These are phyloP conservation scores for Cytospora leucostoma DNA, from an alignment of 2,329 filamentous ascomycete species.

Conservation along the genomic window DNA sequence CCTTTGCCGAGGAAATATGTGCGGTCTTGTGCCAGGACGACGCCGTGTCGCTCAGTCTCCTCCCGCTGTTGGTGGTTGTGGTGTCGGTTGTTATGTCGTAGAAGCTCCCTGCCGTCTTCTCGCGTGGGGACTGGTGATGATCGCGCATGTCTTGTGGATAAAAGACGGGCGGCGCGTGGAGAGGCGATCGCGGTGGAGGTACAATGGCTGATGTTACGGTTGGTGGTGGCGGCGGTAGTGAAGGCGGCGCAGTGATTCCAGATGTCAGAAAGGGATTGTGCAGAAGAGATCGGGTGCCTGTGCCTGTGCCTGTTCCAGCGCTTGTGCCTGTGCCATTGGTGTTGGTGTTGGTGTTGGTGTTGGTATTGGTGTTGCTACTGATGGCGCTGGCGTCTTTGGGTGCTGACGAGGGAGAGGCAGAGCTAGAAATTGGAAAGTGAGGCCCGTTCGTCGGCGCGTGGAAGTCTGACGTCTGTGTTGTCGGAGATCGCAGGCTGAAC, in stretches of 20 bases:
- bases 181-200: slow-evolving; percentile 43
- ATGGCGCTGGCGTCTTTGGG: slow-evolving; percentile 32
- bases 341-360: slow-evolving; percentile 34
- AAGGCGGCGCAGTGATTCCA: slow-evolving; percentile 16
- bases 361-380: slow-evolving; percentile 33
- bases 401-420: slow-evolving; percentile 31
- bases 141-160: slow-evolving; percentile 38
- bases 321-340: slow-evolving; percentile 34
- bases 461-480: slow-evolving; percentile 46
- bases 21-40: slow-evolving; percentile 51
- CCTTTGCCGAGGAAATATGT: slow-evolving; percentile 50
- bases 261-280: slow-evolving; percentile 29
- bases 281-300: slow-evolving; percentile 27
- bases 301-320: slow-evolving; percentile 23
- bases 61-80: slow-evolving; percentile 48
- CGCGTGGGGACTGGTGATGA: slow-evolving; percentile 39
- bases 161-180: slow-evolving; percentile 47
- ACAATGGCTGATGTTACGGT: slow-evolving; percentile 28
- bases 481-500: slow-evolving; percentile 54
- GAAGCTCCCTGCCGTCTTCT: slow-evolving; percentile 48
- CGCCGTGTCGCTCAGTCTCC: slow-evolving; percentile 46
- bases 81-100: slow-evolving; percentile 58
- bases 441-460: slow-evolving; percentile 29
- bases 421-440: slow-evolving; percentile 36
- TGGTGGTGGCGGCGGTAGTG: slow-evolving; percentile 22